phyloP scores from a whole-genome alignment of 2,329 filamentous ascomycete species.

The Cercospora sp. region DNA sequence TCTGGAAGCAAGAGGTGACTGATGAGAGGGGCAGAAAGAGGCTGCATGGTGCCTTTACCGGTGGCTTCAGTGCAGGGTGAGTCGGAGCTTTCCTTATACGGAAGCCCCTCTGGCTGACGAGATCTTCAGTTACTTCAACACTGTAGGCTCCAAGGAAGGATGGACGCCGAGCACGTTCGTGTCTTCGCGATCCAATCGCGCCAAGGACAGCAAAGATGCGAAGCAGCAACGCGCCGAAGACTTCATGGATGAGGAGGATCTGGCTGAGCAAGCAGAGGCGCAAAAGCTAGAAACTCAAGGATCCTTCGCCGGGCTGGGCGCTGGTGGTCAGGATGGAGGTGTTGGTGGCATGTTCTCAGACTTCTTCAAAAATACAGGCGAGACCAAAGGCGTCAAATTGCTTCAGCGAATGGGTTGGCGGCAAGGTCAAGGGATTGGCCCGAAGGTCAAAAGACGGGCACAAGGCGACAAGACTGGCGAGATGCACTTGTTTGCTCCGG shows the following conservation, averaged over 20 bases:
- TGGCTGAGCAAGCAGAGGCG: conserved; percentile 80
- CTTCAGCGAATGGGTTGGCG: conserved; percentile 94
- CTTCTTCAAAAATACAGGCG: conserved; percentile 69
- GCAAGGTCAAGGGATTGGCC: conserved; percentile 88
- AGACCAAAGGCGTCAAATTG: conserved; percentile 83
- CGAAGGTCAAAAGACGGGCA: conserved; percentile 75
- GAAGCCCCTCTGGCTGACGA: background rate
- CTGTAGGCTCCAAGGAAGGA: conserved; percentile 96
- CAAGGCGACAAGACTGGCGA: conserved; percentile 60
- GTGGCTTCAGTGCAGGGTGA: conserved; percentile 94
- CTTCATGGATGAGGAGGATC: conserved; percentile 97
- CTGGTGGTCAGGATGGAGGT: conserved; percentile 57
- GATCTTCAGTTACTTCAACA: conserved; percentile 81
- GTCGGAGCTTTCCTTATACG: conserved; percentile 31
- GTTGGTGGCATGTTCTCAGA: conserved; percentile 62
- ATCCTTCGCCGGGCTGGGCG: conserved; percentile 74
- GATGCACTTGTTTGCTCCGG: conserved; percentile 78
- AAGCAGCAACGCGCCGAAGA: conserved; percentile 71
- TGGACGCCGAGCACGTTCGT: conserved; percentile 92
- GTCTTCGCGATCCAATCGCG: conserved; percentile 79
- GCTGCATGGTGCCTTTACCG: conserved; percentile 93
- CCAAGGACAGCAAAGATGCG: conserved; percentile 56
- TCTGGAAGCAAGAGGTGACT: conserved; percentile 98
- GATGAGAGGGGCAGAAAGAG: conserved; percentile 89
- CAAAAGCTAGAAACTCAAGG: conserved; percentile 70